Evolutionary conservation across 139 green algal genomes (phyloP), one percentile per base, ranked within the genome.

Genomic region (Trebouxia sp.): DNA sequence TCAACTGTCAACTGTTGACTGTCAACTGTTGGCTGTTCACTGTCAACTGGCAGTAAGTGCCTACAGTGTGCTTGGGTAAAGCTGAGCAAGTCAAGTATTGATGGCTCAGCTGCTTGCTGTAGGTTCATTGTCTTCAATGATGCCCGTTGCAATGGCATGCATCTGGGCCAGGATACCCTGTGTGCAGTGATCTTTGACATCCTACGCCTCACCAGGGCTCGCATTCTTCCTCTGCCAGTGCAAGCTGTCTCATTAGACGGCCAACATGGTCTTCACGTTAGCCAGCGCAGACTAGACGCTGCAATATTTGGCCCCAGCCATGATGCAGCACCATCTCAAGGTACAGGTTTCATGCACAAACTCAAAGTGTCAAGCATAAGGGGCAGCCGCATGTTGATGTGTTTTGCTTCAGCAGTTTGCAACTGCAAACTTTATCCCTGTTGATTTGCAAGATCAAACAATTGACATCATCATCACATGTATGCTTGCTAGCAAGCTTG

Each of bases 81-180:
- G 10, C 7, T 39, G 28, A 24, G 9, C 58, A 69, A 30, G 30
- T 39, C 14, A 14, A 22, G 6, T 1, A 8, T 28, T 67, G 30
- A 50, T n/a, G 45, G 43, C 47, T 78, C 42, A 32, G 20, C 22
- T 65, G 20, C 42, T 30, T 50, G 5, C 9, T 69, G 48, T 48
- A 62, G 75, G 50, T 80, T 69, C 48, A 43, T 80, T 62, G 32
- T 80, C 14, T 80, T 80, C 75, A 80, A 80, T 30, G 75, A 80
- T 65, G 50, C 39, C 50, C 50, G 47, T 11, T 80, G 75, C 47
- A 47, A 65, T 6, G 75, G 47, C 4, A 35, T 47, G 0, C 9
- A 45, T 5, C 48, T 58, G 35, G 48, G 72, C 9, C 38, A 38
- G 5, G 62, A 72, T 30, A 32, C 62, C 28, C 39, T 58, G 5